Conservation (phyloP, 78 protist species). For the Kipferlia bialata region DNA sequence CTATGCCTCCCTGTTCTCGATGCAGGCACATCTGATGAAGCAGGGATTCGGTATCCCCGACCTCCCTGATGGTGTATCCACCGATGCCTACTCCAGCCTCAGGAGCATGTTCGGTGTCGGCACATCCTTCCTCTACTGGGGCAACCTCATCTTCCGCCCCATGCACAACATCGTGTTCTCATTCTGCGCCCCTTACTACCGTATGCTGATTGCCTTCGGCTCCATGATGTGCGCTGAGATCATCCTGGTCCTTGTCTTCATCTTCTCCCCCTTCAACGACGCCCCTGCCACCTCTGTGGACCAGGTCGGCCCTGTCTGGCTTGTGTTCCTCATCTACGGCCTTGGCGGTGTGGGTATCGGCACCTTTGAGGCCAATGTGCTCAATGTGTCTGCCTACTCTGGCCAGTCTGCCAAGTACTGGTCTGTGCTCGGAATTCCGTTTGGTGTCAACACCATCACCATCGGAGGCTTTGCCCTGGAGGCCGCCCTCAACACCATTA, state of each 20-base stretch:
- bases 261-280: no score
- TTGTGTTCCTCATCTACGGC: slow-evolving; percentile 6
- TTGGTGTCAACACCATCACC: slow-evolving; percentile 8
- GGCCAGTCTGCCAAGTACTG: slow-evolving; percentile 8
- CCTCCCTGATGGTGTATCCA: not conserved
- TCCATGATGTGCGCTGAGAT: not conserved
- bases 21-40: not conserved
- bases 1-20: slow-evolving; percentile 13
- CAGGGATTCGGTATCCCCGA: no score
- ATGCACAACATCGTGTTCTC: slow-evolving; percentile 12
- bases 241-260: not conserved
- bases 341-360: slow-evolving; percentile 31
- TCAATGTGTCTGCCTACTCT: slow-evolving; percentile 4
- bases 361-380: slow-evolving; percentile 16
- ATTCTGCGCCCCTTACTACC: not conserved
- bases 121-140: not conserved
- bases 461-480: not conserved
- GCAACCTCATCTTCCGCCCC: slow-evolving; percentile 21
- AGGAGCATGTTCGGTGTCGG: not conserved
- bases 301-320: no score
- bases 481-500: not conserved
- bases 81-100: not conserved
- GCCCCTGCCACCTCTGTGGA: not conserved
- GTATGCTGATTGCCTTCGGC: not conserved
- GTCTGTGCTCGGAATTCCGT: slow-evolving; percentile 13